phyloP scores from a whole-genome alignment of 345 rosid species.

The Cardiospermum halicacabum region DNA sequence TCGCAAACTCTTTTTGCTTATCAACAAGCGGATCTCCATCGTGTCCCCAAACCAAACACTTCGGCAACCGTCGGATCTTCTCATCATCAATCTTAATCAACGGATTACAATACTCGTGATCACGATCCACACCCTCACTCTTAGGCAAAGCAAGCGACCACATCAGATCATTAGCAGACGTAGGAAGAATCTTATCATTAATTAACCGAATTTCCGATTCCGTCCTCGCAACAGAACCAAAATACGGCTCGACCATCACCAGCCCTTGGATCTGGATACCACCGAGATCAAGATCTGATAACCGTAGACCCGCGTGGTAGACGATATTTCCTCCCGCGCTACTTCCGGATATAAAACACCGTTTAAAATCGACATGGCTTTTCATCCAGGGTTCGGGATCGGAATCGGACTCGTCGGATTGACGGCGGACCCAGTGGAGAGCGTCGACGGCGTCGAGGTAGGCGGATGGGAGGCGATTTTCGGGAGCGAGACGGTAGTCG shows the following conservation, averaged over 20 bases:
- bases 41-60: constrained; percentile 43
- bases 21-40: constrained; percentile 75
- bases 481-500: constrained; percentile 86
- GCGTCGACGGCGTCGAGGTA: constrained; percentile 75
- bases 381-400: constrained; percentile 63
- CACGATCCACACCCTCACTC: constrained; percentile 61
- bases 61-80: constrained; percentile 49
- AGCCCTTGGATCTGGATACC: constrained; percentile 63
- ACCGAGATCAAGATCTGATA: constrained; percentile 33
- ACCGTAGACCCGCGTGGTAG: constrained; percentile 54
- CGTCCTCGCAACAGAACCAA: constrained; percentile 56
- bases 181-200: constrained; percentile 53
- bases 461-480: constrained; percentile 89
- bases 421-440: constrained; percentile 60
- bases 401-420: constrained; percentile 41
- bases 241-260: constrained; percentile 58
- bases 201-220: constrained; percentile 46
- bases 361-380: constrained; percentile 49
- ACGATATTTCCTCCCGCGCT: constrained; percentile 77
- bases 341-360: constrained; percentile 59
- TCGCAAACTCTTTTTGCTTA: constrained; percentile 54
- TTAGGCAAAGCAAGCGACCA: constrained; percentile 68
- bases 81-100: constrained; percentile 23
- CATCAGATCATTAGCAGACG: constrained; percentile 45
- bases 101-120: constrained; percentile 73